phyloP scores from a whole-genome alignment of 768 basidiomycete species.

The Trametes punicea region DNA sequence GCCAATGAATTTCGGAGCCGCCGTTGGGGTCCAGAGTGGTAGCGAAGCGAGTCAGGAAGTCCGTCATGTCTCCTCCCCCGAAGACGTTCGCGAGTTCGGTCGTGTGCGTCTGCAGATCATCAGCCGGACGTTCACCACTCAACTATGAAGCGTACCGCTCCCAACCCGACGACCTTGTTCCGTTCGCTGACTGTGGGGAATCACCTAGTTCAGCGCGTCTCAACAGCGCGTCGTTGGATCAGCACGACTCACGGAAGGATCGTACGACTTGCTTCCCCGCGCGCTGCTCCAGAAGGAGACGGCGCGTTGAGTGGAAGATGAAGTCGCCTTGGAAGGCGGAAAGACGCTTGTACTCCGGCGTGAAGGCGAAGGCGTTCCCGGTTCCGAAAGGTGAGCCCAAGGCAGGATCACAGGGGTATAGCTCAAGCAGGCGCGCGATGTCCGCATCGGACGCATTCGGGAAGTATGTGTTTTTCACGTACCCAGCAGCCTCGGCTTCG shows the following conservation, averaged over 20 bases:
- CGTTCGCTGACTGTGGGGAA: constrained; percentile 9
- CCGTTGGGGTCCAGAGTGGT: constrained; percentile 42
- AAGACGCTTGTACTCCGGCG: constrained; percentile 50
- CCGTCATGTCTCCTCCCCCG: constrained; percentile 40
- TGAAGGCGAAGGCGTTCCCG: constrained; percentile 40
- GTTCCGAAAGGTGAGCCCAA: constrained; percentile 55
- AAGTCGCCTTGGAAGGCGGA: constrained; percentile 49
- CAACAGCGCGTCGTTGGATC: background rate
- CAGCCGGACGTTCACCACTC: too few species aligned
- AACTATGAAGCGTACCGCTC: constrained; percentile 1
- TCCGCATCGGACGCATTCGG: constrained; percentile 20
- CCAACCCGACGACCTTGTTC: constrained; percentile 11
- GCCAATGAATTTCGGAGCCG: constrained; percentile 39
- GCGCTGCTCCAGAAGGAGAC: constrained; percentile 41
- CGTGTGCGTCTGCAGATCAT: constrained; percentile 35
- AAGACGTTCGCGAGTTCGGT: constrained; percentile 44
- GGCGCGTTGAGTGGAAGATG: constrained; percentile 46
- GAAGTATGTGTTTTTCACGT: constrained; percentile 23
- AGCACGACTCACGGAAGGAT: constrained; percentile 35
- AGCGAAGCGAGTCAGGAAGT: constrained; percentile 44
- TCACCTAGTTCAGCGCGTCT: background rate
- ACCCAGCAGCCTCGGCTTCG: constrained; percentile 16
- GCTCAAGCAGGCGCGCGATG: constrained; percentile 19
- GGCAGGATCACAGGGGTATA: constrained; percentile 35
- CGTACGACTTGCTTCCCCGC: constrained; percentile 41